phyloP scores from a whole-genome alignment of 768 basidiomycete species.

The Lentinula edodes region DNA sequence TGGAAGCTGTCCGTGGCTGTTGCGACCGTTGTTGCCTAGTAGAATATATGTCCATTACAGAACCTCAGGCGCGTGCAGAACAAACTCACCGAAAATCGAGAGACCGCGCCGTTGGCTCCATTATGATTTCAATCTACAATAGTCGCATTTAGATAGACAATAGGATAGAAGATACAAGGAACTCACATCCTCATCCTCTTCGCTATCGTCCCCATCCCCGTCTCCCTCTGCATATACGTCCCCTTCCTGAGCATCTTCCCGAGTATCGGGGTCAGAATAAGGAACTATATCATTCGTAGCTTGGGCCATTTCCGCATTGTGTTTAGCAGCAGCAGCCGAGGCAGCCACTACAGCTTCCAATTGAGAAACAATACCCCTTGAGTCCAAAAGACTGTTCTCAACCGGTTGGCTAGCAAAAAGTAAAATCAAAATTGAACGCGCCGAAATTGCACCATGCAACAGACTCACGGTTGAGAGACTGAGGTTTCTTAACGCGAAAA shows the following conservation, averaged over 20 bases:
- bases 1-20: conserved; percentile 10
- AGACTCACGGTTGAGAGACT: conserved; percentile 65
- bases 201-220: conserved; percentile 34
- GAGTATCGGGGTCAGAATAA: conserved; percentile 43
- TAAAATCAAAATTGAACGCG: conserved; percentile 8
- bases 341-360: conserved; percentile 18
- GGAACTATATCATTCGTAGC: conserved; percentile 44
- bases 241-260: conserved; percentile 29
- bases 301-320: conserved; percentile 35
- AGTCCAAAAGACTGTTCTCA: conserved; percentile 6
- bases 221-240: conserved; percentile 21
- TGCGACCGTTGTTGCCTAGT: conserved; percentile 13
- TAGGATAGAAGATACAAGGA: not conserved
- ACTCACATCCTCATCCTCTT: conserved; percentile 39
- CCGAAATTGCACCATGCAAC: conserved; percentile 1
- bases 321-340: conserved; percentile 22
- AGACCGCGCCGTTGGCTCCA: conserved; percentile 70
- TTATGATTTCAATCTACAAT: conserved; percentile 80
- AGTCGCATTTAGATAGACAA: conserved; percentile 5
- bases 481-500: conserved; percentile 31
- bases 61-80: conserved; percentile 14
- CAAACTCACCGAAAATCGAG: conserved; percentile 64
- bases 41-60: conserved; percentile 24
- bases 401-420: conserved; percentile 9
- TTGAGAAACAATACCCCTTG: conserved; percentile 14